Percentiles rank a stretch among this genome's conserved stretches.
Evolutionary conservation across 108 stramenopile genomes (phyloP).

Genomic region (Aurantiochytrium sp.): DNA sequence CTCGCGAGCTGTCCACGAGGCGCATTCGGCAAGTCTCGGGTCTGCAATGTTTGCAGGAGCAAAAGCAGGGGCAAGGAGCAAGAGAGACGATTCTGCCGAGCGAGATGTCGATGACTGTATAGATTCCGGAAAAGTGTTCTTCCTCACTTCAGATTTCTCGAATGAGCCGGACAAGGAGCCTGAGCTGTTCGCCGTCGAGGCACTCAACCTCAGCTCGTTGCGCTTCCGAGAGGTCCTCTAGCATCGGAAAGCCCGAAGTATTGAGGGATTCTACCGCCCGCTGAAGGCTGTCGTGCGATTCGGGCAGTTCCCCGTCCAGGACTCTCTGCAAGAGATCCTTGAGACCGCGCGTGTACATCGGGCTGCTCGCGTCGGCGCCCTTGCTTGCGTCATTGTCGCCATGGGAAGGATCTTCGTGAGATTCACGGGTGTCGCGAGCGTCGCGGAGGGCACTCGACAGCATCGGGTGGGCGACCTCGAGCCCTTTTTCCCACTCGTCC

Average conservation of each 20-base stretch:
- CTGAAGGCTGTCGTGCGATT: background rate
- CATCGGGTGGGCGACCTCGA: too few species aligned
- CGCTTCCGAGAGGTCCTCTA: background rate
- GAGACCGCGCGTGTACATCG: background rate
- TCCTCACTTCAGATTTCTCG: background rate
- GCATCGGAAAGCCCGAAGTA: background rate
- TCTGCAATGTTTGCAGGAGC: background rate
- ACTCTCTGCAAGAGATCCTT: background rate
- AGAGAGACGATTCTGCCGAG: too few species aligned
- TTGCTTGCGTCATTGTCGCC: background rate
- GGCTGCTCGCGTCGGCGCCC: background rate
- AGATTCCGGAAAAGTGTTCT: too few species aligned
- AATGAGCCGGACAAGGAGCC: background rate
- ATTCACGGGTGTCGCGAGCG: too few species aligned
- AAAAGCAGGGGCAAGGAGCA: too few species aligned
- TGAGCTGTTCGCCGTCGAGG: background rate
- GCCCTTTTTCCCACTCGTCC: too few species aligned
- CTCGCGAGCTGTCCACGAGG: background rate
- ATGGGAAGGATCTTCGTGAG: too few species aligned
- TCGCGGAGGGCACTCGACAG: too few species aligned
- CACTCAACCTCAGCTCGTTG: background rate
- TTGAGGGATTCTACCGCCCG: background rate
- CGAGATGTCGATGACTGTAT: too few species aligned
- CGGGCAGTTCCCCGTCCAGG: background rate
- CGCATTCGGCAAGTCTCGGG: background rate